Percentiles rank a stretch among this genome's conserved stretches.
phyloP scores from a whole-genome alignment of 768 basidiomycete species.

The Lactifluus pinguis region DNA sequence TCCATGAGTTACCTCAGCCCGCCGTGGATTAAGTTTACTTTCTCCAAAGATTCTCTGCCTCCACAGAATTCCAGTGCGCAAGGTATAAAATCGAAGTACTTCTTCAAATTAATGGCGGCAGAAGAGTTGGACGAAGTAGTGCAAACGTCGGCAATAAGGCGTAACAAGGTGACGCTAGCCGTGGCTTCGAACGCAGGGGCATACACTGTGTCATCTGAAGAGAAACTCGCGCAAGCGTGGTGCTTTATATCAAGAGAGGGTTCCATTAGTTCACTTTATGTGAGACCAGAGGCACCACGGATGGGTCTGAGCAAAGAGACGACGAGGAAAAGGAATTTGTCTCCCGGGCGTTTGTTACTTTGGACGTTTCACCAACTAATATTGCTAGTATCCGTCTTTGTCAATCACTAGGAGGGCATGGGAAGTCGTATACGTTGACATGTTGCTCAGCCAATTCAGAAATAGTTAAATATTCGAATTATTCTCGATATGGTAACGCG shows the following conservation, averaged over 20 bases:
- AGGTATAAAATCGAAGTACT: background rate
- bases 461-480: background rate
- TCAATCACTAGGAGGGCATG: background rate
- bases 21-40: background rate
- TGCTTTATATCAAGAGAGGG: conserved; percentile 8
- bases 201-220: background rate
- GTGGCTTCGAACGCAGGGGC: background rate
- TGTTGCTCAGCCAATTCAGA: background rate
- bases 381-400: background rate
- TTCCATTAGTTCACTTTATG: conserved; percentile 7
- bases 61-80: background rate
- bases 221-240: conserved; percentile 1
- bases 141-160: background rate
- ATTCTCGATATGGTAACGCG: background rate
- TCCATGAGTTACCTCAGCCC: background rate
- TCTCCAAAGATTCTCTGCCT: background rate
- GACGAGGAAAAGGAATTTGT: background rate
- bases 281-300: conserved; percentile 5
- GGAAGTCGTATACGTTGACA: background rate
- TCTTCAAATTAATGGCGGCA: background rate
- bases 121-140: background rate
- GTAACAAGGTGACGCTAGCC: background rate
- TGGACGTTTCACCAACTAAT: background rate
- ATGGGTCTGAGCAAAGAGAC: conserved; percentile 4
- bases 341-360: background rate